Base-by-base conservation (phyloP, 2,329 filamentous ascomycete species). In the Arthroderma uncinatum region DNA sequence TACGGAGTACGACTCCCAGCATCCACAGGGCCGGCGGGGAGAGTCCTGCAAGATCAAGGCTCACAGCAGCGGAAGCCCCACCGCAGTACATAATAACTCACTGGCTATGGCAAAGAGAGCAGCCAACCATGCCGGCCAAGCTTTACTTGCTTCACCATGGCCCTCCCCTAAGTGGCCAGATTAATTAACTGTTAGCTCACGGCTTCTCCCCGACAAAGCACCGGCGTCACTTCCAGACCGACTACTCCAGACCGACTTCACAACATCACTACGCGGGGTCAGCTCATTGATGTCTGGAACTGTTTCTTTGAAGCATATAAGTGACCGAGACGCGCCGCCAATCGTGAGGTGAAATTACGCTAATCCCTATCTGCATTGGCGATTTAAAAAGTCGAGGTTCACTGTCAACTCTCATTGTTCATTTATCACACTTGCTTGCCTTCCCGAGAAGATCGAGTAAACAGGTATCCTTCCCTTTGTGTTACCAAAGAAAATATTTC, bases 101-200 rank as follows among this genome's bases (percentile, higher is more conserved):
- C 14, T 14, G 14, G 47, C n/a, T 50, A 34, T 48, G 42, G 42
- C 21, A n/a, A 50, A 30, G 25, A 8, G 28, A 50, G 14, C 47
- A 50, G 47, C 47, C 47, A 50, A 50, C 47, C 47, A 28, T 50
- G 47, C 33, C 47, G 47, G 28, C 47, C 47, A 25, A 50, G 47
- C n/a, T 50, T 47, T 23, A 5, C 23, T 12, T 50, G 47, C 25
- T 30, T 50, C 47, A 33, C 23, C 8, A 33, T 50, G 16, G 6
- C 47, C 25, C 47, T 50, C n/a, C 14, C 14, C 25, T 50, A 14
- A 50, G 12, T 33, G 40, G 40, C 19, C 21, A 14, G 47, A 34
- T 50, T 14, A 21, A 25, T n/a, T 9, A 16, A 34, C 19, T 50
- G 2, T 14, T 6, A 19, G 47, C 47, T 50, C 47, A 33, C 47